These are phyloP conservation scores for Coemansia sp. DNA, from an alignment of 371 early-diverging fungal species.

Conservation along the genomic window DNA sequence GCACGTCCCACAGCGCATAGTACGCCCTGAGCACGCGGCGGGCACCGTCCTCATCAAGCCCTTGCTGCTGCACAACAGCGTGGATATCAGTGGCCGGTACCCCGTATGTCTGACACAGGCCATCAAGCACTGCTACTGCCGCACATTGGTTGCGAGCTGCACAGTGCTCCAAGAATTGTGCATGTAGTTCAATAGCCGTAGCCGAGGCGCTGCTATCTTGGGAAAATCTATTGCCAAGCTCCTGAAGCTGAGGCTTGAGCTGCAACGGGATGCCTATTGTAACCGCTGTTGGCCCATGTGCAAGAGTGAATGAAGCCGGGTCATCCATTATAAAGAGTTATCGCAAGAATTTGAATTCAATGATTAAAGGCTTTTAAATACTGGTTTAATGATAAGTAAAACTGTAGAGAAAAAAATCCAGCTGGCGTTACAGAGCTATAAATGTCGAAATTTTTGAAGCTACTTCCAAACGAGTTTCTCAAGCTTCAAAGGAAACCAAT, in stretches of 20 bases:
- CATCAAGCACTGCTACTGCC: constrained; percentile 4
- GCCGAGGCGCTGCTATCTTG: background rate
- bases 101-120: background rate
- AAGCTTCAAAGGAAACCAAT: no score
- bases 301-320: background rate
- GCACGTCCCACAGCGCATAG: constrained; percentile 10
- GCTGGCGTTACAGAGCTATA: no score
- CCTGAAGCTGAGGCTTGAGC: background rate
- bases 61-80: constrained; percentile 1
- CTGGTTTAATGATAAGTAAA: no score
- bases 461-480: no score
- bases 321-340: background rate
- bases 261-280: background rate
- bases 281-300: no score
- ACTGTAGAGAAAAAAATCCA: no score
- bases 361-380: no score
- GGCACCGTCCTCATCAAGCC: constrained; percentile 10
- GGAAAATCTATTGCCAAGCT: background rate
- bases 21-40: constrained; percentile 24
- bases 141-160: background rate
- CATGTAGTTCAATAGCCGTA: constrained; percentile 13
- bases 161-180: constrained; percentile 23
- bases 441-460: no score
- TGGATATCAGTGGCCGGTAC: constrained; percentile 17
- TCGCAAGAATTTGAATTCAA: no score